These are phyloP conservation scores for Rutstroemia sp. DNA, from an alignment of 2,329 filamentous ascomycete species.

Conservation along the genomic window DNA sequence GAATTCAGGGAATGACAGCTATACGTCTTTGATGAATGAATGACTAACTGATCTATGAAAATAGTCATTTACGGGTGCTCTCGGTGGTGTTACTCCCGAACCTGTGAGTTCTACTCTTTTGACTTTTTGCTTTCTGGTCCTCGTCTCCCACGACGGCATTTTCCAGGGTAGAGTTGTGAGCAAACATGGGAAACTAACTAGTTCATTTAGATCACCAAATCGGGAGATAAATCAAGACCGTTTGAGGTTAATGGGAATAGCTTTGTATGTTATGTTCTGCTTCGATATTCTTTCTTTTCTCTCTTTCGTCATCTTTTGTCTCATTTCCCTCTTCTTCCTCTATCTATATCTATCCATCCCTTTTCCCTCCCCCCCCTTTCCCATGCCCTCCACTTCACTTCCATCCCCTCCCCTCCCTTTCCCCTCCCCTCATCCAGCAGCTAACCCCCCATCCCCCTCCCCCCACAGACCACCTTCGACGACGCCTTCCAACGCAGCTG, in stretches of 20 bases:
- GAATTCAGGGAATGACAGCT: no score
- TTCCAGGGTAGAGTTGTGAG: not conserved
- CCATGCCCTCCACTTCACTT: not conserved
- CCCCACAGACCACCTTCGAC: not conserved
- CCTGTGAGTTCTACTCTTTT: not conserved
- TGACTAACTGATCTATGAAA: not conserved
- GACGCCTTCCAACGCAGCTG: not conserved
- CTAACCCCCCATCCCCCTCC: not conserved
- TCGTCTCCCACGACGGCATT: not conserved
- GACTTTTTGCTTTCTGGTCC: not conserved
- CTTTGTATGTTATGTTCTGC: slow-evolving; percentile 2
- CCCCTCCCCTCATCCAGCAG: not conserved
- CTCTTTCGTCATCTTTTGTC: not conserved
- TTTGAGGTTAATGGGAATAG: not conserved
- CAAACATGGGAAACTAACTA: not conserved
- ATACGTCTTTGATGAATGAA: not conserved
- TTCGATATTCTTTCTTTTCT: not conserved
- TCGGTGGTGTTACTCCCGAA: slow-evolving; percentile 1
- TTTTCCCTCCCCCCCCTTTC: not conserved
- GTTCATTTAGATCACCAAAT: slow-evolving; percentile 1
- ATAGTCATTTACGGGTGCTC: slow-evolving; percentile 3
- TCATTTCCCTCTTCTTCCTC: not conserved
- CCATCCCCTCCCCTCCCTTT: not conserved
- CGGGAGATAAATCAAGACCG: not conserved
- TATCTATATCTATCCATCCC: not conserved